phyloP scores from a whole-genome alignment of 345 rosid species.

The Lepidium sativum region DNA sequence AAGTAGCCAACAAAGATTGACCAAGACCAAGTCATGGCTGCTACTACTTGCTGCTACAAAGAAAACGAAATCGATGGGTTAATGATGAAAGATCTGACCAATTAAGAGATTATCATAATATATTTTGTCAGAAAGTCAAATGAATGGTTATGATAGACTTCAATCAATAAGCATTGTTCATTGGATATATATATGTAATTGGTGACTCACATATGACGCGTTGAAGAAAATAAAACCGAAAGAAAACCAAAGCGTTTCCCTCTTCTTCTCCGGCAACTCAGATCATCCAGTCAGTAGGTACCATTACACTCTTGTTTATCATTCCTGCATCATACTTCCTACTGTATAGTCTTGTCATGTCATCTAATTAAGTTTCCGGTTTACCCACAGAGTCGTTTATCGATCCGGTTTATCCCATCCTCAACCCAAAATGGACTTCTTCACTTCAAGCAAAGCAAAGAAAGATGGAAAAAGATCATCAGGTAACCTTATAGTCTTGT shows the following conservation, averaged over 20 bases:
- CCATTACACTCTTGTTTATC: background rate
- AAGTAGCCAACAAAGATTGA: background rate
- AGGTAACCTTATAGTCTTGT: too few species aligned
- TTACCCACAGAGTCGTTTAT: background rate
- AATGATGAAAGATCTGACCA: background rate
- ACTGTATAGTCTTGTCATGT: background rate
- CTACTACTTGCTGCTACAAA: background rate
- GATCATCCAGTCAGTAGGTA: background rate
- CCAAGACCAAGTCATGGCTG: constrained; percentile 17
- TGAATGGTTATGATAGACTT: background rate
- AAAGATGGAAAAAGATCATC: constrained; percentile 14
- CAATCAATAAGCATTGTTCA: background rate
- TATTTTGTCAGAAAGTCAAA: constrained; percentile 9
- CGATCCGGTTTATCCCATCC: too few species aligned
- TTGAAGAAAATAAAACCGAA: background rate
- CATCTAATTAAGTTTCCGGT: background rate
- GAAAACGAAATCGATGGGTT: background rate
- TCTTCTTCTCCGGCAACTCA: background rate
- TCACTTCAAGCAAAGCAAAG: constrained; percentile 14
- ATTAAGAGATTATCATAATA: background rate
- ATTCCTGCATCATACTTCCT: too few species aligned
- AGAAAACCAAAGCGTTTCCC: background rate
- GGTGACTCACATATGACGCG: background rate
- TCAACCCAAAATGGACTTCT: constrained; percentile 6
- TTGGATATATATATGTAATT: background rate